phyloP scores from a whole-genome alignment of 257 asterid genomes.

The Anisodus tanguticus region DNA sequence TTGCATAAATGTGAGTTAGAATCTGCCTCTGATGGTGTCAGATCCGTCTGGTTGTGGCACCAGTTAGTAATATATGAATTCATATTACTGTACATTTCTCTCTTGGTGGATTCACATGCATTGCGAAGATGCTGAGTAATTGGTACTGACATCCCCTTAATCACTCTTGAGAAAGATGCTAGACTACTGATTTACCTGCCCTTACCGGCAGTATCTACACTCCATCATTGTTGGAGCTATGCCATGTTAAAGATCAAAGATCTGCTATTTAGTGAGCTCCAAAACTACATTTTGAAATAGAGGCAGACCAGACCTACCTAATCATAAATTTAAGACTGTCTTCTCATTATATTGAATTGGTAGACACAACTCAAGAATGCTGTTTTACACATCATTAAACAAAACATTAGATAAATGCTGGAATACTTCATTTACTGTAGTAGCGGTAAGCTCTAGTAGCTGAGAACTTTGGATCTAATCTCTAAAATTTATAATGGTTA shows the following conservation, averaged over 20 bases:
- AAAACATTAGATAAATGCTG: not conserved
- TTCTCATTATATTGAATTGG: constrained; percentile 18
- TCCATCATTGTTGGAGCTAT: not conserved
- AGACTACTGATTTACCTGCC: constrained; percentile 1
- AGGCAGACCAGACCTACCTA: constrained; percentile 8
- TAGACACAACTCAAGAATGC: not conserved
- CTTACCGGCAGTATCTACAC: not conserved
- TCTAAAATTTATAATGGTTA: not conserved
- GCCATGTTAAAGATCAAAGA: not conserved
- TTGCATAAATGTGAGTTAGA: constrained; percentile 12
- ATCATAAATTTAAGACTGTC: not conserved
- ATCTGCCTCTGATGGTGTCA: not conserved
- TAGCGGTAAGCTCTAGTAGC: not conserved
- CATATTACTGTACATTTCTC: not conserved
- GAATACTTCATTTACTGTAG: not conserved
- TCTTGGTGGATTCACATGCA: constrained; percentile 24
- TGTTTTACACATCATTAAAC: constrained; percentile 18
- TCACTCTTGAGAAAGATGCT: constrained; percentile 7
- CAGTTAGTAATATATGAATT: not conserved
- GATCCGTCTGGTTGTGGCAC: not conserved
- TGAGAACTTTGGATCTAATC: constrained; percentile 8
- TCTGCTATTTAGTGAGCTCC: not conserved
- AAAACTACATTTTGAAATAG: constrained; percentile 14
- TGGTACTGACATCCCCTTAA: constrained; percentile 17
- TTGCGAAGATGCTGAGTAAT: constrained; percentile 19